A percentile compares a stretch with the other conserved stretches of the same genome.
phyloP scores from a whole-genome alignment of 2,329 filamentous ascomycete species.

The Tetracladium maxilliforme region DNA sequence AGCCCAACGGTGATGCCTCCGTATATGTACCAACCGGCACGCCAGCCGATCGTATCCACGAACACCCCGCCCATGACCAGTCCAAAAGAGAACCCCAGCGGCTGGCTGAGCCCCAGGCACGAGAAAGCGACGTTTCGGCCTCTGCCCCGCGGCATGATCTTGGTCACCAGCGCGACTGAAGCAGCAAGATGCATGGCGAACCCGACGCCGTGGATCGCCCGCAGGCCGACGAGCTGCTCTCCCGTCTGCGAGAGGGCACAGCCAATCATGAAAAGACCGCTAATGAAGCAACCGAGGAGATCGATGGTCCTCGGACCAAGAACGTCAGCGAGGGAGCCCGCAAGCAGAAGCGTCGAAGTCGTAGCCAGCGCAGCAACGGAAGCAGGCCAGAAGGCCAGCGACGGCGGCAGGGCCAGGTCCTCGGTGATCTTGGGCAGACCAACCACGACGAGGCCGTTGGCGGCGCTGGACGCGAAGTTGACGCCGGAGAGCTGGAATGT shows the following conservation, averaged over 20 bases:
- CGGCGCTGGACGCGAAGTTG: conserved; percentile 12
- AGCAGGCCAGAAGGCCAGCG: conserved; percentile 23
- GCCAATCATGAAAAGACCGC: no score
- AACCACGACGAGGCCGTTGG: conserved; percentile 20
- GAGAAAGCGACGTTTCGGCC: conserved; percentile 34
- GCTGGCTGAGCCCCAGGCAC: conserved; percentile 30
- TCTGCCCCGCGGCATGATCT: conserved; percentile 27
- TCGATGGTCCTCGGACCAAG: conserved; percentile 17
- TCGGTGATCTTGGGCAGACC: conserved; percentile 23
- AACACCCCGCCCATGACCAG: conserved; percentile 34
- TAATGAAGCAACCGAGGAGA: conserved; percentile 17
- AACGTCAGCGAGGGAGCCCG: conserved; percentile 22
- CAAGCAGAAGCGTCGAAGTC: conserved; percentile 19
- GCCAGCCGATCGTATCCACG: conserved; percentile 31
- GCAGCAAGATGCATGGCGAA: conserved; percentile 20
- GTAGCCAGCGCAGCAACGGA: conserved; percentile 8
- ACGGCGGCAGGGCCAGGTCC: conserved; percentile 16
- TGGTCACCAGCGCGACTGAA: conserved; percentile 22
- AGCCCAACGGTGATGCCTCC: conserved; percentile 19
- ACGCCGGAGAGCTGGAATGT: conserved; percentile 8
- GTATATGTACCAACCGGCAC: conserved; percentile 31
- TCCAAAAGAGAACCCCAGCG: conserved; percentile 33
- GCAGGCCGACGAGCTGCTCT: no score
- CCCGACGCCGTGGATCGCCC: no score
- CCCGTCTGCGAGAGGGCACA: no score